Base-by-base conservation (phyloP, 1,284 basidiomycete species). In the Phlebopus sp. region DNA sequence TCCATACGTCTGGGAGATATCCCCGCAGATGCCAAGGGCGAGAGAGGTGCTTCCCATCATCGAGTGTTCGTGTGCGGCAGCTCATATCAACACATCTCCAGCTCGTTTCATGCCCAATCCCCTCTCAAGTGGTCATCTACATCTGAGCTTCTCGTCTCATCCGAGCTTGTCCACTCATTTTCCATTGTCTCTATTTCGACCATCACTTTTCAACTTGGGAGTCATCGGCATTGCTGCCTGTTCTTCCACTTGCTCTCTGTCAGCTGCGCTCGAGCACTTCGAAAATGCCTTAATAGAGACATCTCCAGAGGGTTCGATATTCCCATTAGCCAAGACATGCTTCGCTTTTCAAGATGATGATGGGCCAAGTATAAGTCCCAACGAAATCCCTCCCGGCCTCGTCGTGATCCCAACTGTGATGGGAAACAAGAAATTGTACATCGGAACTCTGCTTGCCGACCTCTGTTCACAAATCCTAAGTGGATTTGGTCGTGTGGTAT, bases 391-490 rank as follows among this genome's bases (percentile, higher is more conserved):
- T n/a, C 75, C 81, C 10, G 84, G 84, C 14, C 64, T 91, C 21
- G 77, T 86, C 21, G 74, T 88, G 36, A 87, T 92, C 44, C 90
- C 89, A 9, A 79, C 77, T 56, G 79, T 86, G 63, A 86, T 90
- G 80, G 80, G 82, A 27, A 86, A 89, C 59, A 90, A 89, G 69
- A 84, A 80, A 62, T 69, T 89, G 29, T 92, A 92, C 66, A 77
- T 95, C 43, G 86, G 87, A 25, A 90, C 89, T n/a, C 69, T 95
- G 23, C 69, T 96, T 39, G 90, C 90, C 13, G 90, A 92, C 59
- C 70, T 95, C 15, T 91, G 91, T 54, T 92, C 92, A 29, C 82
- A 86, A 52, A 82, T 95, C 38, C 73, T 96, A 25, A 81, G 81
- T 29, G 90, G 92, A 63, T 86, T 96, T 54, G 86, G 90, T 29